Evolutionary conservation across 495 filamentous ascomycete species (phyloP).

Genomic region (Friedmanniomyces endolithicus): DNA sequence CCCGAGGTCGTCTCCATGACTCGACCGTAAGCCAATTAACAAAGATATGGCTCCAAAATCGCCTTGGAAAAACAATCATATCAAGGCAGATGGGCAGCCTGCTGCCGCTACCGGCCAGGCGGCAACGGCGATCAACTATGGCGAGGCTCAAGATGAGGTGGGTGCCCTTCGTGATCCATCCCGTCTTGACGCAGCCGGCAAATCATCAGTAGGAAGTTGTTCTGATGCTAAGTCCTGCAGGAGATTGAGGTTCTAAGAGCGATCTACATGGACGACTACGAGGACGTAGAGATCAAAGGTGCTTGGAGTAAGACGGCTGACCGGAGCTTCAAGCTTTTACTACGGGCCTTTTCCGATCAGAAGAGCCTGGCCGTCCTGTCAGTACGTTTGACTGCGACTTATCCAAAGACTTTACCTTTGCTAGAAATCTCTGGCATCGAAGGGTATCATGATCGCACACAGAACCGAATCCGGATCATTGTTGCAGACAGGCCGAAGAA

Average conservation of each 20-base stretch:
- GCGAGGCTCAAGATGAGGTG: slow-evolving; percentile 62
- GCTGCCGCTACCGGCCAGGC: slow-evolving; percentile 2
- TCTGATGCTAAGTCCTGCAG: neutral
- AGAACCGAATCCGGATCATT: slow-evolving; percentile 55
- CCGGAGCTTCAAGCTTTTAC: slow-evolving; percentile 62
- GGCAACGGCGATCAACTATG: slow-evolving; percentile 43
- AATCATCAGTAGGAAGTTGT: too few species aligned
- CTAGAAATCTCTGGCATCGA: slow-evolving; percentile 54
- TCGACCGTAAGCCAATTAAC: slow-evolving; percentile 18
- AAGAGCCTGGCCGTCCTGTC: slow-evolving; percentile 49
- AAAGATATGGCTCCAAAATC: slow-evolving; percentile 30
- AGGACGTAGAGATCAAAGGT: slow-evolving; percentile 55
- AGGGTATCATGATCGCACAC: slow-evolving; percentile 50
- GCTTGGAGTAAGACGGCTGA: slow-evolving; percentile 84
- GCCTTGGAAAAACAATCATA: slow-evolving; percentile 22
- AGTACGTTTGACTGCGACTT: slow-evolving; percentile 76
- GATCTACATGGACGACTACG: slow-evolving; percentile 87
- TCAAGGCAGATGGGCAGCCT: neutral
- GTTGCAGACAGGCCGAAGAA: slow-evolving; percentile 57
- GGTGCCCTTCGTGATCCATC: neutral
- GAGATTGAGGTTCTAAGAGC: slow-evolving; percentile 78
- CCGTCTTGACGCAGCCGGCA: too few species aligned
- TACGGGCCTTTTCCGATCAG: slow-evolving; percentile 59
- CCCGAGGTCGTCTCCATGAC: slow-evolving; percentile 19
- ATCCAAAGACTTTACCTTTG: slow-evolving; percentile 75